phyloP scores from a whole-genome alignment of 1,284 basidiomycete species.

The Erythrobasidium hasegawianum region DNA sequence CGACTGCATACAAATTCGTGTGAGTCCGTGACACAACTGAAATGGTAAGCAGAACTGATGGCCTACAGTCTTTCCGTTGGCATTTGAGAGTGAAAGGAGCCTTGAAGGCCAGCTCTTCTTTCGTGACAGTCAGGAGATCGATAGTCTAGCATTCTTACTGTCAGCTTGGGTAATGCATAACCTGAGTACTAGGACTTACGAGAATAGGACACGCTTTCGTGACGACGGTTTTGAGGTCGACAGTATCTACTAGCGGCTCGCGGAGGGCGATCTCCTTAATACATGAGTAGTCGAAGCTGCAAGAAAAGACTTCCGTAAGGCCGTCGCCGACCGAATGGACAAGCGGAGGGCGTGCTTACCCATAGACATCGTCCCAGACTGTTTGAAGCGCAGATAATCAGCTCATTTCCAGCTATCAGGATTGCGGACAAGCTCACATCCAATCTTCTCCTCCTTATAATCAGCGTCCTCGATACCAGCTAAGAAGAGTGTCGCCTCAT shows the following conservation, averaged over 20 bases:
- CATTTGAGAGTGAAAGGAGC: conserved; percentile 75
- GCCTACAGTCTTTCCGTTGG: conserved; percentile 87
- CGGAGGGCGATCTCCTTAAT: conserved; percentile 98
- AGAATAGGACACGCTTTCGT: conserved; percentile 84
- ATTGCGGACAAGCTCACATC: conserved; percentile 60
- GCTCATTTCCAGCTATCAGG: background rate
- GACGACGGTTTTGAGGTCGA: conserved; percentile 87
- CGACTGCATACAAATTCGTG: conserved; percentile 62
- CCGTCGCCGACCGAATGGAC: too few relatives aligned
- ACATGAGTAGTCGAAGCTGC: conserved; percentile 92
- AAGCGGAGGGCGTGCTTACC: too few relatives aligned
- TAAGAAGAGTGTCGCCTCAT: conserved; percentile 86
- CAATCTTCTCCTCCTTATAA: conserved; percentile 99
- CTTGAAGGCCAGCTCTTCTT: conserved; percentile 88
- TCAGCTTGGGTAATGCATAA: background rate
- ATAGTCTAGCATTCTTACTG: conserved; percentile 62
- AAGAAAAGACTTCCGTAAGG: too few relatives aligned
- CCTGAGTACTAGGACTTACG: conserved; percentile 50
- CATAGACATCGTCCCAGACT: conserved; percentile 99
- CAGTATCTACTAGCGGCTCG: conserved; percentile 96
- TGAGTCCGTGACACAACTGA: background rate
- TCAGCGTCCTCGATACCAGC: conserved; percentile 99
- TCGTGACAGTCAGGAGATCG: conserved; percentile 84
- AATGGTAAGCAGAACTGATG: background rate
- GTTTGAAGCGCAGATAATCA: conserved; percentile 9